Conservation (phyloP, 2,329 filamentous ascomycete species). For the Ophiognomonia clavigignenti-juglandacearum region DNA sequence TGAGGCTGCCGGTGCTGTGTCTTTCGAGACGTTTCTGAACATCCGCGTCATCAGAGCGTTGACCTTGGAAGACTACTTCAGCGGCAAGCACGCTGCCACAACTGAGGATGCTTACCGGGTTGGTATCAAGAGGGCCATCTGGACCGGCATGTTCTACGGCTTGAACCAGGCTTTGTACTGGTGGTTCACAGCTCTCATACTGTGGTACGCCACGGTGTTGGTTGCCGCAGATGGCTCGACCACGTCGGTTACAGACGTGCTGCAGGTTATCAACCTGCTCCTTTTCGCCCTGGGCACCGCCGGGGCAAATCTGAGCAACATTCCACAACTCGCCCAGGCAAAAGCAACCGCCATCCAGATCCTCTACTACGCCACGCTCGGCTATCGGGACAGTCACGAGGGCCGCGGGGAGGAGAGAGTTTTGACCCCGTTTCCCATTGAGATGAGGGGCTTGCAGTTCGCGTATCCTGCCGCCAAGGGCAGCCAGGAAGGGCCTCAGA, state of each 20-base stretch:
- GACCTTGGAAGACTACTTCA: constrained; percentile 69
- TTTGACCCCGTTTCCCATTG: constrained; percentile 36
- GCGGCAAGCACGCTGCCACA: constrained; percentile 52
- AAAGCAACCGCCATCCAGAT: constrained; percentile 69
- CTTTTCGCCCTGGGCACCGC: constrained; percentile 78
- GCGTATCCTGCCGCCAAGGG: constrained; percentile 59
- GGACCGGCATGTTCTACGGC: constrained; percentile 69
- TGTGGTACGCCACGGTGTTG: constrained; percentile 74
- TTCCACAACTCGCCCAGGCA: constrained; percentile 76
- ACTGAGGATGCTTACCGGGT: constrained; percentile 48
- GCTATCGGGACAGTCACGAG: constrained; percentile 52
- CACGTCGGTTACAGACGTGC: constrained; percentile 51
- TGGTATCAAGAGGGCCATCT: constrained; percentile 62
- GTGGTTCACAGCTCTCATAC: constrained; percentile 72
- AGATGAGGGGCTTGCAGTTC: constrained; percentile 61
- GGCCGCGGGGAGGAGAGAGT: constrained; percentile 36
- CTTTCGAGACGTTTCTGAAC: constrained; percentile 72
- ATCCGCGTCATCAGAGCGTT: constrained; percentile 74
- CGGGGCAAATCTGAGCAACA: constrained; percentile 62
- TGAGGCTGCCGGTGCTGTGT: constrained; percentile 54
- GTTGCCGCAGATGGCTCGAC: constrained; percentile 42
- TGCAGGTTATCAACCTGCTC: constrained; percentile 76
- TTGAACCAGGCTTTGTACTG: constrained; percentile 68
- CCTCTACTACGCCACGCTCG: constrained; percentile 62
- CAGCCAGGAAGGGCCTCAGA: constrained; percentile 19